Conservation (phyloP, 441 rosid genomes). For the Lepidium campestre region DNA sequence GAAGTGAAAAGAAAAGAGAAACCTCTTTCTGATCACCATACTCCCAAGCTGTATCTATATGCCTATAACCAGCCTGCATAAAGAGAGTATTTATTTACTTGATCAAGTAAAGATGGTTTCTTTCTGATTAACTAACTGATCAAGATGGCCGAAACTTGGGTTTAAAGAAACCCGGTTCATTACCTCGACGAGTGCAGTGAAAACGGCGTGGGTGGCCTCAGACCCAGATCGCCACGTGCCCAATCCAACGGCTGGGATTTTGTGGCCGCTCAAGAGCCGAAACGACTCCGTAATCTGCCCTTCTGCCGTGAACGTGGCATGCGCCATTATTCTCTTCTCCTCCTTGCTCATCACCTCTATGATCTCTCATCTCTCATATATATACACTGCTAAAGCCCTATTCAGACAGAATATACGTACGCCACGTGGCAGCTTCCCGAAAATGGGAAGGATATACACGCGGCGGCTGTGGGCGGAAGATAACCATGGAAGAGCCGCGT, state of each 20-base stretch:
- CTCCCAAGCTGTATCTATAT: conserved; percentile 46
- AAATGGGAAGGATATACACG: conserved; percentile 6
- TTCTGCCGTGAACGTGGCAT: conserved; percentile 27
- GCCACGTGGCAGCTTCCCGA: conserved; percentile 4
- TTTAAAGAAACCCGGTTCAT: not conserved
- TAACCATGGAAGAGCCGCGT: conserved; percentile 13
- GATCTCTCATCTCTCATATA: not conserved
- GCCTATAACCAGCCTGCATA: conserved; percentile 48
- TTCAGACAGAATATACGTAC: not conserved
- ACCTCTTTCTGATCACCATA: conserved; percentile 46
- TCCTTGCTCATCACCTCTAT: not conserved
- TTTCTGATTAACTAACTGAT: not conserved
- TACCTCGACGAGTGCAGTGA: conserved; percentile 48
- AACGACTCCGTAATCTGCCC: conserved; percentile 32
- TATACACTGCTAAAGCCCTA: not conserved
- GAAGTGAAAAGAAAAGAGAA: not conserved
- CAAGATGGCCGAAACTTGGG: not conserved
- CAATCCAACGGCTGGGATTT: conserved; percentile 49
- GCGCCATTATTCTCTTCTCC: conserved; percentile 28
- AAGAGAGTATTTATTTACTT: not conserved
- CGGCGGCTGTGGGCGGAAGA: not conserved
- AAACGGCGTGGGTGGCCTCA: conserved; percentile 32
- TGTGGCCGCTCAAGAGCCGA: conserved; percentile 40
- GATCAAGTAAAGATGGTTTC: no score
- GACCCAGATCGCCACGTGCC: conserved; percentile 48